Percentiles rank a stretch among this genome's conserved stretches.
phyloP scores from a whole-genome alignment of 208 protist species.

The Phytomonas serpens region DNA sequence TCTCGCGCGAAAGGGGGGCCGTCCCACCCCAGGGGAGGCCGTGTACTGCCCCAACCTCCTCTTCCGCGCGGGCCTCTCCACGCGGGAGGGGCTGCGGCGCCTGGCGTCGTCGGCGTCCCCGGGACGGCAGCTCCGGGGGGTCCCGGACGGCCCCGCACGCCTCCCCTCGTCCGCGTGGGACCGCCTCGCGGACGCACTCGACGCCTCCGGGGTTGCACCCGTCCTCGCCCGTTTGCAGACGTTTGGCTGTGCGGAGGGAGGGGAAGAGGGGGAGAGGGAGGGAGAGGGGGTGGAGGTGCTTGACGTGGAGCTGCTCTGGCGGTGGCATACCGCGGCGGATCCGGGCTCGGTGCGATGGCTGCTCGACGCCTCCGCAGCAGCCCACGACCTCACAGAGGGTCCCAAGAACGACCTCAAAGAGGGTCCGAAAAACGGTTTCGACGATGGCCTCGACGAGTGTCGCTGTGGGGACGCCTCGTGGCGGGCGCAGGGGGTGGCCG shows the following conservation, averaged over 20 bases:
- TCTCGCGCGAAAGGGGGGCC: not conserved
- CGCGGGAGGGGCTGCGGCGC: conserved; percentile 20
- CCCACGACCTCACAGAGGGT: not conserved
- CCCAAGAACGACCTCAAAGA: too few species aligned
- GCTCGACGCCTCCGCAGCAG: not conserved
- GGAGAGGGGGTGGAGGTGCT: conserved; percentile 20
- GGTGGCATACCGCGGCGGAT: conserved; percentile 33
- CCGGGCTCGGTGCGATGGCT: conserved; percentile 31
- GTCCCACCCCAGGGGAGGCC: not conserved
- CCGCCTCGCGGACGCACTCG: conserved; percentile 36
- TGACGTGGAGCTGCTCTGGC: conserved; percentile 53
- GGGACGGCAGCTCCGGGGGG: not conserved
- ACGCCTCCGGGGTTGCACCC: conserved; percentile 25
- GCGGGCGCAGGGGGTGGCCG: not conserved
- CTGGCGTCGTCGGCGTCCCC: conserved; percentile 26
- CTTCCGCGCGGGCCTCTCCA: conserved; percentile 25
- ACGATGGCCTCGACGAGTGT: not conserved
- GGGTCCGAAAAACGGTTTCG: not conserved
- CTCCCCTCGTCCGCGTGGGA: conserved; percentile 17
- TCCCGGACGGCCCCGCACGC: not conserved
- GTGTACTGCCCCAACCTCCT: conserved; percentile 59
- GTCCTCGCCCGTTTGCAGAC: conserved; percentile 43
- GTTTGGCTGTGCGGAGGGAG: conserved; percentile 5
- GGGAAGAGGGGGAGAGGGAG: not conserved
- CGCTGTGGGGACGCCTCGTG: not conserved